Conservation (phyloP, 768 basidiomycete species). For the Cystofilobasidium bisporidii region DNA sequence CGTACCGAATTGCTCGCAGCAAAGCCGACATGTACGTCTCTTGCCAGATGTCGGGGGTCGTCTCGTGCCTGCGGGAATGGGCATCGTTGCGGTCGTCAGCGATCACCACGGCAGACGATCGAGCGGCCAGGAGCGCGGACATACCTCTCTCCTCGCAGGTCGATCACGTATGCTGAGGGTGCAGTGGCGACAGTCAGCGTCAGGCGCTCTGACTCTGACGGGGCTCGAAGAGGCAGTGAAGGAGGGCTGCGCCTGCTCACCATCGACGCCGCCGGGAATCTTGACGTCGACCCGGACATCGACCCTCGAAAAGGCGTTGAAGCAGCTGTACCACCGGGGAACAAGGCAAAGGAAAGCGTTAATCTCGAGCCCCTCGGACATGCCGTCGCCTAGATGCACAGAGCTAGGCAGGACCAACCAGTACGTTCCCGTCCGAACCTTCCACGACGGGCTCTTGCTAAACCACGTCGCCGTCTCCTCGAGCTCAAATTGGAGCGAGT, state of each 20-base stretch:
- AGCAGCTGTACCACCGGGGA: constrained; percentile 52
- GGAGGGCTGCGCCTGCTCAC: constrained; percentile 8
- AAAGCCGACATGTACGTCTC: constrained; percentile 93
- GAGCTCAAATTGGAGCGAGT: constrained; percentile 90
- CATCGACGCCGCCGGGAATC: constrained; percentile 92
- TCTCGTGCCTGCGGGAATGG: constrained; percentile 57
- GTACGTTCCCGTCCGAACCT: constrained; percentile 83
- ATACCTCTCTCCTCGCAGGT: constrained; percentile 85
- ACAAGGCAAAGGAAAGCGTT: too few species aligned
- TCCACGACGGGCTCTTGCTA: constrained; percentile 71
- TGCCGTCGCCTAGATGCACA: too few species aligned
- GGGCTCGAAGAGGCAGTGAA: not conserved
- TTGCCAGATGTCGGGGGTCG: constrained; percentile 87
- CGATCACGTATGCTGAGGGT: constrained; percentile 64
- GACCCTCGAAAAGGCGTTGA: constrained; percentile 94
- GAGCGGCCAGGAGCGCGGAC: too few species aligned
- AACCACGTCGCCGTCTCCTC: constrained; percentile 92
- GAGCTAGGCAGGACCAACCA: constrained; percentile 49
- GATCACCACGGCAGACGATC: too few species aligned
- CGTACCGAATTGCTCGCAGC: constrained; percentile 82
- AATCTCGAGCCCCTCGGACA: too few species aligned
- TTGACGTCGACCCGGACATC: constrained; percentile 96
- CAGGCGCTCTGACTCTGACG: not conserved
- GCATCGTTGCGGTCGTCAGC: too few species aligned
- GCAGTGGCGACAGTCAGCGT: not conserved